Percentiles rank a stretch among this genome's conserved stretches.
Conservation (phyloP, 164 flowering plant species). For the Nelumbo lutea region DNA sequence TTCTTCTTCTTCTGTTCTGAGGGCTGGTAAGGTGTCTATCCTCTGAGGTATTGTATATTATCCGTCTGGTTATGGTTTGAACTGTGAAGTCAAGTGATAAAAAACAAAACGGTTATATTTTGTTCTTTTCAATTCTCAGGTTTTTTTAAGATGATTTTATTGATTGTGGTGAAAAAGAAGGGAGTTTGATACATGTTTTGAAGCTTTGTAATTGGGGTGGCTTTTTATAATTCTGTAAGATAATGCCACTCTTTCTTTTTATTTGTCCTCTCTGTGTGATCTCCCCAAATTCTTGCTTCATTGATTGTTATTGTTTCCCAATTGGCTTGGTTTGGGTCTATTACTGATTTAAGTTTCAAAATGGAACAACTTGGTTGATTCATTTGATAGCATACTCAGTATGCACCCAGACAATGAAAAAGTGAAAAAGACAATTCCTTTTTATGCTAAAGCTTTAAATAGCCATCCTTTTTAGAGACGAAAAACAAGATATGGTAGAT, state of each 20-base stretch:
- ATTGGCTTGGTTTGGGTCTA: background rate
- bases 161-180: background rate
- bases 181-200: background rate
- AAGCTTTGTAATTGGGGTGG: background rate
- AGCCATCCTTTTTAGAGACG: too few species aligned
- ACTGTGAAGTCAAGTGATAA: too few species aligned
- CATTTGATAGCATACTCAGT: background rate
- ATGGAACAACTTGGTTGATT: background rate
- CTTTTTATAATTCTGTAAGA: background rate
- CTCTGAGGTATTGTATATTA: too few species aligned
- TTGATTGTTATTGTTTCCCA: too few species aligned
- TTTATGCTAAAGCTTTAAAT: too few species aligned
- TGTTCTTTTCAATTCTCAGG: background rate
- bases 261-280: background rate
- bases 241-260: background rate
- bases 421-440: too few species aligned
- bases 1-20: too few species aligned
- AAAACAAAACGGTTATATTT: background rate
- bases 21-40: too few species aligned
- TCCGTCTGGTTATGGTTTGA: too few species aligned
- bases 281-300: background rate
- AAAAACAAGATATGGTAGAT: too few species aligned
- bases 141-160: background rate
- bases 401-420: too few species aligned
- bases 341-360: background rate